phyloP scores from a whole-genome alignment of 2,329 filamentous ascomycete species.

The Clonostachys rhizophaga region DNA sequence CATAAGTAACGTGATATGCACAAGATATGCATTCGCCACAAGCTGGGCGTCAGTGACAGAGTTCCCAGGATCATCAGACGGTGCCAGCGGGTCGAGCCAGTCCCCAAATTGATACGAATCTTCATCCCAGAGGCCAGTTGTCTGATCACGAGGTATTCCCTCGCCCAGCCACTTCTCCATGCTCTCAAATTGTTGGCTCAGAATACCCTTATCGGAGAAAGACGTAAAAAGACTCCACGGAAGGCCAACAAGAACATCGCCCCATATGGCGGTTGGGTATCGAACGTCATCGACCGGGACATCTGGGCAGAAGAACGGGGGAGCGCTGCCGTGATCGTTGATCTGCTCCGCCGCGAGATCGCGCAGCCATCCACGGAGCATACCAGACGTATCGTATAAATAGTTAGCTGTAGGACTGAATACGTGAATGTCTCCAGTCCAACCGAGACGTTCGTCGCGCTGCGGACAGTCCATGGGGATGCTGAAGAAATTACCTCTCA shows the following conservation, averaged over 20 bases:
- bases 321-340: not conserved
- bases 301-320: not conserved
- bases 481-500: constrained; percentile 53
- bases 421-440: constrained; percentile 45
- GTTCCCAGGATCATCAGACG: constrained; percentile 26
- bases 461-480: constrained; percentile 55
- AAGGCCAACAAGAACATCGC: constrained; percentile 19
- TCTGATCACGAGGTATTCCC: constrained; percentile 19
- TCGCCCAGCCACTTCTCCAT: constrained; percentile 32
- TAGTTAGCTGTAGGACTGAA: constrained; percentile 46
- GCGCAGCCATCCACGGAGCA: constrained; percentile 43
- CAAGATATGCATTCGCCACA: constrained; percentile 40
- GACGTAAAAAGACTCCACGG: constrained; percentile 33
- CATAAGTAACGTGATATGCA: constrained; percentile 32
- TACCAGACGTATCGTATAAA: constrained; percentile 45
- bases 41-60: constrained; percentile 31
- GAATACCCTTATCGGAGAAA: constrained; percentile 25
- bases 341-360: constrained; percentile 24
- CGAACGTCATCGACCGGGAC: not conserved
- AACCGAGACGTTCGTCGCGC: constrained; percentile 48
- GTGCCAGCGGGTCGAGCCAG: constrained; percentile 42
- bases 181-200: constrained; percentile 28
- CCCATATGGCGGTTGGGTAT: constrained; percentile 30
- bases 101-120: constrained; percentile 32
- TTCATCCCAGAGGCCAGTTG: constrained; percentile 31